Conservation (phyloP, 495 filamentous ascomycete species). For the Jackrogersella multiformis region DNA sequence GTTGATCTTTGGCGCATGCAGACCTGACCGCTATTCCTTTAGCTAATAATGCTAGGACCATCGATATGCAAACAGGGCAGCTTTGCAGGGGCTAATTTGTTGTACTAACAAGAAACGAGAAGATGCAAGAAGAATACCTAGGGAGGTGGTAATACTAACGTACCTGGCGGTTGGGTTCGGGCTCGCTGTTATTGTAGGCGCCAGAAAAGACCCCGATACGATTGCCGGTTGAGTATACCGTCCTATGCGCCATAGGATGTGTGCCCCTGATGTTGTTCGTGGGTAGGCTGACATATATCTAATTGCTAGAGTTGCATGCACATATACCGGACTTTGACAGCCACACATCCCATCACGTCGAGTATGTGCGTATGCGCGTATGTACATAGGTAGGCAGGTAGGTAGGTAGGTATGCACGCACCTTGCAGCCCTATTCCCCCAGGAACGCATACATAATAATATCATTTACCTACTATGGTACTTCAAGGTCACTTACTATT, state of each 20-base stretch:
- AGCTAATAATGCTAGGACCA: conserved; percentile 28
- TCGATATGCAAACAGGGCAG: conserved; percentile 30
- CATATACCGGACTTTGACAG: conserved; percentile 14
- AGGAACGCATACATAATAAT: conserved; percentile 20
- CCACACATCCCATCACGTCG: conserved; percentile 17
- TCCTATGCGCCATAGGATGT: neutral
- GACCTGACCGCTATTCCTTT: conserved; percentile 37
- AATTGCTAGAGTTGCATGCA: conserved; percentile 17
- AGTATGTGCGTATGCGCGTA: conserved; percentile 17
- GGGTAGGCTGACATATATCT: conserved; percentile 17
- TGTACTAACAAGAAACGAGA: conserved; percentile 19
- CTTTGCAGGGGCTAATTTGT: conserved; percentile 26
- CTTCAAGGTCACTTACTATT: conserved; percentile 19
- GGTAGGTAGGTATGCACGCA: conserved; percentile 4
- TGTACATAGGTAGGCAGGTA: conserved; percentile 4
- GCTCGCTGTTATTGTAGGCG: conserved; percentile 25
- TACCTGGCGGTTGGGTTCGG: conserved; percentile 31
- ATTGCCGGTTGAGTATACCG: conserved; percentile 29
- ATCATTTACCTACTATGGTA: neutral
- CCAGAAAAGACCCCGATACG: conserved; percentile 41
- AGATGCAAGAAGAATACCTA: conserved; percentile 10
- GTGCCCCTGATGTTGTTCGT: conserved; percentile 33
- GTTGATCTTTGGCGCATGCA: conserved; percentile 22
- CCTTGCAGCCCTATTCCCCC: conserved; percentile 40
- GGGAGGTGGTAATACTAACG: conserved; percentile 15